These are phyloP conservation scores for Gyrodon lividus DNA, from an alignment of 768 basidiomycete genomes.

Conservation along the genomic window DNA sequence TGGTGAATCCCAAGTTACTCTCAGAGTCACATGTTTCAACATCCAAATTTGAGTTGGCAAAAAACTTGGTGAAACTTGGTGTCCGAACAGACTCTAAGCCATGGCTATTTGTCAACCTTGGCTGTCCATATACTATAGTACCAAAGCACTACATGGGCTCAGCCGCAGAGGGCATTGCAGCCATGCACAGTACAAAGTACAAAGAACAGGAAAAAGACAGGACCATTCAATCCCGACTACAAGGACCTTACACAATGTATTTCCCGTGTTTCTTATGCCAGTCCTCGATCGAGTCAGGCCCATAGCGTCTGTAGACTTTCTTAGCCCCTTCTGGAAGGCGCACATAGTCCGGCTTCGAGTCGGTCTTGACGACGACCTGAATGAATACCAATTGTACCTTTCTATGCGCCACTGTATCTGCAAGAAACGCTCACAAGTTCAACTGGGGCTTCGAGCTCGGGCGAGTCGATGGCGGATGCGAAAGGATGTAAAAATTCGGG, in stretches of 20 bases:
- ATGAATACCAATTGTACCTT: background rate
- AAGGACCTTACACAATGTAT: constrained; percentile 25
- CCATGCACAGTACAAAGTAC: too few relatives aligned
- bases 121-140: too few relatives aligned
- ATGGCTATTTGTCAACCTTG: too few relatives aligned
- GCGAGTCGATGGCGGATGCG: constrained; percentile 63
- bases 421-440: constrained; percentile 42
- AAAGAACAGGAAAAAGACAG: too few relatives aligned
- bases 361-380: constrained; percentile 44
- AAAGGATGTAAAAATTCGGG: constrained; percentile 67
- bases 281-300: constrained; percentile 46
- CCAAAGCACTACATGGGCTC: too few relatives aligned
- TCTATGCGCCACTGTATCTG: background rate
- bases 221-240: too few relatives aligned
- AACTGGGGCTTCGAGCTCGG: constrained; percentile 50
- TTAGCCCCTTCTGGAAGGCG: constrained; percentile 61
- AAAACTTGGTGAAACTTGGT: too few relatives aligned
- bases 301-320: constrained; percentile 44
- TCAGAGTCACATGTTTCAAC: too few relatives aligned
- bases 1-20: too few relatives aligned
- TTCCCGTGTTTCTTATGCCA: constrained; percentile 59
- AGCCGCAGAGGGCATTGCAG: too few relatives aligned
- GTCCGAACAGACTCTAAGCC: too few relatives aligned
- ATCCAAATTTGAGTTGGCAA: too few relatives aligned
- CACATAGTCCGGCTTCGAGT: constrained; percentile 59